Evolutionary conservation across 345 rosid genomes (phyloP), one percentile per base, ranked within the genome.

Genomic region (Laguncularia racemosa): DNA sequence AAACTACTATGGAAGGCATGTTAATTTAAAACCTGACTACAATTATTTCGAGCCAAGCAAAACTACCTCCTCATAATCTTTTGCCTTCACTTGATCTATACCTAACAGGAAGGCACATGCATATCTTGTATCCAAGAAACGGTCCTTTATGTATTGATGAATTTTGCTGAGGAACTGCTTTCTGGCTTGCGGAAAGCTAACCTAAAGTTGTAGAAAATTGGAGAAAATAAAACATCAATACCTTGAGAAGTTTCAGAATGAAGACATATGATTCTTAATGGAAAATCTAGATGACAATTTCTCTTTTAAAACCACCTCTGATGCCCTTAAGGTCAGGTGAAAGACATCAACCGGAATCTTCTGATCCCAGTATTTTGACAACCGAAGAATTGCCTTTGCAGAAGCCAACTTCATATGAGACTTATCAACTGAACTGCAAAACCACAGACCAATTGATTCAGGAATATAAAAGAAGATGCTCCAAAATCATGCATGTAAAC

Each of bases 361-460:
- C 52, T 89, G 81, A 46, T 93, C 97, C 99, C 99, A 93, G 54
- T 76, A 85, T 70, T 74, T 86, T 43, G 97, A 79, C 48, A 93
- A 72, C 46, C 95, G 96, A 76, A 93, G 86, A 77, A 89, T 79
- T 20, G 95, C 95, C 81, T 93, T 93, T 14, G 97, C 97, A 70
- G 96, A 77, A 75, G 99, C 90, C 72, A 93, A 84, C 79, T 73
- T 85, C 76, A 93, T 71, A 70, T 93, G 97, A 50, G 95, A 85
- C 78, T 84, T 87, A 71, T 93, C 96, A 58, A 85, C 84, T 66
- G 67, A 71, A 60, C 99, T 93, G 96, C 63, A 73, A 70, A 56
- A 78, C 48, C 15, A 38, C 46, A 38, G 47, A 64, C 16, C 40
- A 70, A 51, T 43, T 61, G 52, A 6, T 51, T 53, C 56, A 6